phyloP scores from a whole-genome alignment of 257 asterid genomes.

The Solanum gandarillasii region DNA sequence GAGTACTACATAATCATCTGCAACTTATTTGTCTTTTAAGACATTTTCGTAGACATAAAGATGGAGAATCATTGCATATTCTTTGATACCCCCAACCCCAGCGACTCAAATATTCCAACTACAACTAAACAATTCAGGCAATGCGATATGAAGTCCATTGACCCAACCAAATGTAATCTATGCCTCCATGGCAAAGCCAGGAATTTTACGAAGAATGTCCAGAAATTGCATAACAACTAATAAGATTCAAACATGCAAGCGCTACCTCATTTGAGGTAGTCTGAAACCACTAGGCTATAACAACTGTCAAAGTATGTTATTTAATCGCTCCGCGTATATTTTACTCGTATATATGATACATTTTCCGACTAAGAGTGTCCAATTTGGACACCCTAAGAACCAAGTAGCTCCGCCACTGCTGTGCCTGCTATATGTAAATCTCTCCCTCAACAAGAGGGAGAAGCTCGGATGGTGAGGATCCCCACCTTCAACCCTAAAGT shows the following conservation, averaged over 20 bases:
- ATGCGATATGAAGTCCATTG: neutral
- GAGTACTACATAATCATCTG: neutral
- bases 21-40: neutral
- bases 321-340: neutral
- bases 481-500: neutral
- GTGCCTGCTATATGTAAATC: neutral
- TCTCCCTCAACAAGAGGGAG: neutral
- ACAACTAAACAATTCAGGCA: neutral
- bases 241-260: too few species aligned
- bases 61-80: neutral
- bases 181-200: too few species aligned
- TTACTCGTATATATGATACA: too few species aligned
- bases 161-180: neutral
- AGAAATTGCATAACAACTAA: too few species aligned
- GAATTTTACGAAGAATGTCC: too few species aligned
- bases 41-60: neutral
- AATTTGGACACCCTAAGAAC: too few species aligned
- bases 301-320: neutral
- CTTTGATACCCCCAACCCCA: neutral
- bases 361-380: neutral
- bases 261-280: neutral
- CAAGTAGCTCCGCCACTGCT: too few species aligned
- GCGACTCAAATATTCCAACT: neutral
- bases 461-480: neutral
- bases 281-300: neutral